phyloP scores from a whole-genome alignment of 1,284 basidiomycete species.

The Ustilago vetiveriae region DNA sequence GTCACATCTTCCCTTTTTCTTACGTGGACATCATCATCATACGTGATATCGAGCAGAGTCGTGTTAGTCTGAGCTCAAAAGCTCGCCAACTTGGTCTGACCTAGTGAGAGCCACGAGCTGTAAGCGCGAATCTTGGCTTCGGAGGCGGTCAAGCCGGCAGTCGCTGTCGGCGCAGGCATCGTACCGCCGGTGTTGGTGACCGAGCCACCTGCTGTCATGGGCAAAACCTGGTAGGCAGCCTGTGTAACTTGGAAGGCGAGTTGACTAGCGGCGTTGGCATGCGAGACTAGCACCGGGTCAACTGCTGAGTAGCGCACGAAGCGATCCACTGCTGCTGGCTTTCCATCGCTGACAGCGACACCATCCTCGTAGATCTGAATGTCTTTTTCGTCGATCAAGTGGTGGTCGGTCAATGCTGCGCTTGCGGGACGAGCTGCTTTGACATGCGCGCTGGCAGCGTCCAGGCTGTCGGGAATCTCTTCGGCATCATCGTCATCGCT shows the following conservation, averaged over 20 bases:
- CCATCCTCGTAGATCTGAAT: constrained; percentile 53
- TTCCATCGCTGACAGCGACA: constrained; percentile 26
- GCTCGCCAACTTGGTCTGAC: constrained; percentile 40
- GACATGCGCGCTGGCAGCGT: neutral
- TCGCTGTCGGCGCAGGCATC: neutral
- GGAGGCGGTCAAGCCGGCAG: constrained; percentile 11
- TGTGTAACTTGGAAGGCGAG: constrained; percentile 3
- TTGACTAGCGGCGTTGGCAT: constrained; percentile 31
- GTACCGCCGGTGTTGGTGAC: neutral
- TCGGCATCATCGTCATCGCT: constrained; percentile 7
- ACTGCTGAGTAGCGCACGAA: constrained; percentile 22
- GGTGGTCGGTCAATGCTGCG: constrained; percentile 27
- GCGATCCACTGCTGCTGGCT: constrained; percentile 15
- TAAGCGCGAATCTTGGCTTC: constrained; percentile 51
- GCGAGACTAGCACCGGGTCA: constrained; percentile 34
- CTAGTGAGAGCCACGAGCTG: constrained; percentile 45
- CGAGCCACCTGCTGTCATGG: constrained; percentile 1
- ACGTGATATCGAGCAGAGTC: too few species aligned
- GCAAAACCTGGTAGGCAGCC: constrained; percentile 1
- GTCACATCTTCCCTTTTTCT: neutral
- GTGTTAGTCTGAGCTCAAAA: too few species aligned
- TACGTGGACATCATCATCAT: too few species aligned
- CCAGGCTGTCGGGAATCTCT: neutral
- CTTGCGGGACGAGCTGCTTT: neutral
- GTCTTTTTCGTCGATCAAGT: constrained; percentile 47